Base-by-base conservation (phyloP, 2,329 filamentous ascomycete genomes). In the Epichloe sp. region DNA sequence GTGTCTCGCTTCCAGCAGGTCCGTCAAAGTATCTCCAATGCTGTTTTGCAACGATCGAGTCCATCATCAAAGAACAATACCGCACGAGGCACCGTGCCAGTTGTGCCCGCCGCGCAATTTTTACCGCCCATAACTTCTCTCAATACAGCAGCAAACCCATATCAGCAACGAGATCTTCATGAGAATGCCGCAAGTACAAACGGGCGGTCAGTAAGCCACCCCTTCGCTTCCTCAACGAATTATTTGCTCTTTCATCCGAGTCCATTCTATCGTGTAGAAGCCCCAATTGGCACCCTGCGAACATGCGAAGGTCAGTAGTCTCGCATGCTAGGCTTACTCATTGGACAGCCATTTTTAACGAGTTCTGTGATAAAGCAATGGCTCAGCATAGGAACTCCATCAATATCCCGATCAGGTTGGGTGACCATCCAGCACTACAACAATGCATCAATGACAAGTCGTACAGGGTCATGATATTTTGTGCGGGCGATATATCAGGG, bases 401-500 rank as follows among this genome's bases (percentile, higher is more conserved):
- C 46, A 63, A 60, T 4, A 60, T 79, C 31, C 58, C 63, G 6
- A 56, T 81, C 37, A 73, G 65, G 51, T 58, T 73, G 7, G 74
- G 82, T 50, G 77, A 76, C 14, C 64, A 76, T 34, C 69, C 75
- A 2, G 65, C 72, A 12, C 72, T 82, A 8, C 67, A 77, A 40
- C 75, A 74, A 44, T 73, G 89, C 47, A 68, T 76, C 26, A 64
- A 66, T 7, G 81, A 91, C 54, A 71, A 75, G n/a, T 75, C 76
- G 12, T 69, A 85, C 59, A 79, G 82, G 47, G 75, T 95, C 42
- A 84, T 96, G 78, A 75, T 96, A 4, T 95, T 94, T 63, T 95
- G 89, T 60, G 82, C 87, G 3, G 72, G 74, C 1, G 84, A 88
- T 51, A 74, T 74, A 15, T 68, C 75, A 14, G 79, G 77, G 15